Evolutionary conservation across 129 eudicot genomes (phyloP), one percentile per base, ranked within the genome.

Genomic region (Heracleum sosnowskyi): DNA sequence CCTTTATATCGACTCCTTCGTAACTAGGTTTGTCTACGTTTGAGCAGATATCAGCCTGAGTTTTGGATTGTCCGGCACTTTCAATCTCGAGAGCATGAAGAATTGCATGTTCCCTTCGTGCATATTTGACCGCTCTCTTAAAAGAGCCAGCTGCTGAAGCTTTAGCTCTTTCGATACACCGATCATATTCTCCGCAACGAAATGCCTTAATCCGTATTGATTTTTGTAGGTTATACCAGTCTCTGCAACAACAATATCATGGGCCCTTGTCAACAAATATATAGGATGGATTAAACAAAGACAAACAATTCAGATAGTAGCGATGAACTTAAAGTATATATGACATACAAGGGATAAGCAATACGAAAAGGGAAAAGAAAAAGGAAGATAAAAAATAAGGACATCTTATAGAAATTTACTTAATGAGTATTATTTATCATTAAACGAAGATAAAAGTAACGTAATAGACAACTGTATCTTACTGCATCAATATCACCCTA

Each of bases 61-160:
- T 81, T 85, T 85, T 87, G 45, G 78, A 55, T 7, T 78, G 69
- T n/a, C 72, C 82, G 70, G 96, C 80, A 66, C 87, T 81, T 85
- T 93, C 98, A n/a, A 93, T 74, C 83, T 91, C 93, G 28, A 93
- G 96, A 42, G 97, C 97, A 62, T 88, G 91, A 79, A 93, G 79
- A 78, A 93, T 93, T 40, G 97, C 96, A 53, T 88, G 91, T 81
- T 91, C 96, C 73, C 93, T 73, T 28, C 91, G 88, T 71, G 96
- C 91, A 75, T 88, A 88, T 70, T 90, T 93, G 41, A 84, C 86
- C 24, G 78, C 70, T 79, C 79, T 93, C 78, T 89, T 91, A 69
- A 81, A 88, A 29, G 85, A 70, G 82, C 31, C 49, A n/a, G 86
- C 74, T 13, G 90, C 91, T 17, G 89, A 11, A 49, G 80, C 84